Evolutionary conservation across 139 green algal genomes (phyloP), one percentile per base, ranked within the genome.

Genomic region (Pleodorina starrii): DNA sequence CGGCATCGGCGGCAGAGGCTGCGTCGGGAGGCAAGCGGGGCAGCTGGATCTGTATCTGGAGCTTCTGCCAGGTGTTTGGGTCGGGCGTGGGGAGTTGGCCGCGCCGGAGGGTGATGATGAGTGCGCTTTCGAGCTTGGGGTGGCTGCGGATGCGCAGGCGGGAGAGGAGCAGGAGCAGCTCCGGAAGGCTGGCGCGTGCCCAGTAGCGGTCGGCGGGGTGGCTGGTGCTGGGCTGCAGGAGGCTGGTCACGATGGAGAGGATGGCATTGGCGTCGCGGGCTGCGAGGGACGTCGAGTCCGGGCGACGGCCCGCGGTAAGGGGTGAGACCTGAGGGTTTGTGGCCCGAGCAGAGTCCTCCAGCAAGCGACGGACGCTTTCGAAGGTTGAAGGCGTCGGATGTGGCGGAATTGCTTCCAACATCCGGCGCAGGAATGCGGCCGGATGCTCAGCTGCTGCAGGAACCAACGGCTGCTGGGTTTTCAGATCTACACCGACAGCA

Each of bases 111-210:
- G 35, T 23, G 32, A 75, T 25, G 4, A 32, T 44, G 35, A 86
- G 79, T 21, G 29, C 57, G 51, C 5, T 54, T 11, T 86, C 79
- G 25, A 86, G 54, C 57, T 75, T 59, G 57, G 79, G 38, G n/a
- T 43, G 38, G 57, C 40, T 76, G 57, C 38, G 57, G 25, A 86
- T 73, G 57, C 57, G 79, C 27, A 86, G 59, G 5, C 79, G 79
- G 0, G 79, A 46, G 5, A 86, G 59, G 19, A 86, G 79, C 14
- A 60, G 57, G 12, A 86, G 59, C 40, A 86, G 79, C 57, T 86
- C 79, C 9, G 79, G 79, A 36, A 75, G 27, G 79, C 40, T 60
- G 40, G 27, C 4, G 40, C 38, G 79, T 14, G 59, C 79, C 57
- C 79, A 75, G 35, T 44, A 54, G 36, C 51, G 38, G 5, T 44